Evolutionary conservation across 306 rosid genomes (phyloP), one percentile per base, ranked within the genome.

Genomic region (Castanea crenata): DNA sequence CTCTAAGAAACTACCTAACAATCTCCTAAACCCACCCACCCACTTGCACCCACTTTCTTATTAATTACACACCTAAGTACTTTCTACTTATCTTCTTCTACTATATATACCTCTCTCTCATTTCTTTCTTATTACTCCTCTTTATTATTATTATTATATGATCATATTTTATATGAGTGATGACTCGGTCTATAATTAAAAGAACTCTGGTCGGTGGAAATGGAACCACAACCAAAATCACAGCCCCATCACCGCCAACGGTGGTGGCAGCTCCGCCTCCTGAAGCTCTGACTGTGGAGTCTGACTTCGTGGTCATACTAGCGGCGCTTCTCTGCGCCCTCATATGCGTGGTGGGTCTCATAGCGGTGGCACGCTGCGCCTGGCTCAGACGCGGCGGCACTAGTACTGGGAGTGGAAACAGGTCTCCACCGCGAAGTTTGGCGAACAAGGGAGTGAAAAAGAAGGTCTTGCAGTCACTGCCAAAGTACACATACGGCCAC

Each of bases 331-430:
- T 92, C 4, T 92, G 97, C 81, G 96, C 98, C 8, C 82, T 93
- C 19, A 93, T 93, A 35, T 91, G 95, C 76, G 90, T 90, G 5
- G 91, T 93, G 1, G 97, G 98, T 1, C 86, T 93, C 0, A 75
- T 91, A 3, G 97, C 98, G 13, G 95, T 93, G 5, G 98, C 92
- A 0, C 87, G 97, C 44, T 93, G 98, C 74, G 86, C 98, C 1
- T 93, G 97, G 97, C 88, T 91, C 67, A 90, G 97, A 18, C 93
- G 92, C 20, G 82, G 83, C 46, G 46, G 46, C 12, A 8, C 46
- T 7, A 41, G 46, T 41, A 25, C 27, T 25, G 79, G 81, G 5
- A 13, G 32, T 0, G 55, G 34, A 15, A 12, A 19, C 1, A 6
- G 55, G 0, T 55, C 78, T 0, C 84, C 85, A 0, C 57, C 55